These are phyloP conservation scores for Orbilia ellipsospora DNA, from an alignment of 2,329 filamentous ascomycete species.

Conservation along the genomic window DNA sequence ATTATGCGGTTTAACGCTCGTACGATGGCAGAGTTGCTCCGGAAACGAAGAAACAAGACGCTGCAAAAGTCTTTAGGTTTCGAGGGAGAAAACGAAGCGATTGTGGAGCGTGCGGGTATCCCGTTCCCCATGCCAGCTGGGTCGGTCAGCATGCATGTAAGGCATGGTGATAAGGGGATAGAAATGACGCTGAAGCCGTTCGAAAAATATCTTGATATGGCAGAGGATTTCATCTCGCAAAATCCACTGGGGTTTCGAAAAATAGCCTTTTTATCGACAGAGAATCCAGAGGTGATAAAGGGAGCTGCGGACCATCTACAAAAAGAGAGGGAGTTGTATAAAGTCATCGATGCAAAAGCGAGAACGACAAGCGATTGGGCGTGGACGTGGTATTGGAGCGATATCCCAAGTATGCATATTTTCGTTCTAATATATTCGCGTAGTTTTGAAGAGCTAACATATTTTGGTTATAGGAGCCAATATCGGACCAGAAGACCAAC, in stretches of 20 bases:
- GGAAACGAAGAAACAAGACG: slow-evolving; percentile 27
- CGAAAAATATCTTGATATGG: slow-evolving; percentile 49
- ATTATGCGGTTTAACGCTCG: slow-evolving; percentile 57
- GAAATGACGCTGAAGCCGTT: slow-evolving; percentile 56
- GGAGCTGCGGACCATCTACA: slow-evolving; percentile 47
- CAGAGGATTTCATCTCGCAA: slow-evolving; percentile 55
- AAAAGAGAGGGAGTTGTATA: slow-evolving; percentile 42
- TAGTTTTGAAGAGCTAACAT: slow-evolving; percentile 7
- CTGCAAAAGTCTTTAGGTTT: slow-evolving; percentile 41
- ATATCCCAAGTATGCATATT: slow-evolving; percentile 56
- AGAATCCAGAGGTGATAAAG: slow-evolving; percentile 56
- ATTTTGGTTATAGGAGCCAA: slow-evolving; percentile 50
- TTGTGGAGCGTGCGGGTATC: slow-evolving; percentile 35
- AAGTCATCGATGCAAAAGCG: slow-evolving; percentile 32
- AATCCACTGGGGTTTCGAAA: slow-evolving; percentile 56
- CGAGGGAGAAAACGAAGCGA: slow-evolving; percentile 18
- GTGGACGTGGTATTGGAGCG: slow-evolving; percentile 58
- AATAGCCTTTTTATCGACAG: slow-evolving; percentile 57
- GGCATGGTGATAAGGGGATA: slow-evolving; percentile 57
- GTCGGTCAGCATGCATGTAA: slow-evolving; percentile 57
- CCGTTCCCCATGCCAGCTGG: slow-evolving; percentile 57
- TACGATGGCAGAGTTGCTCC: slow-evolving; percentile 48
- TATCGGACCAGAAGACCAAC: slow-evolving; percentile 55
- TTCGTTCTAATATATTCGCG: background rate
- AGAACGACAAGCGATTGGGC: slow-evolving; percentile 47